Evolutionary conservation across 1,284 basidiomycete genomes (phyloP).

Genomic region (Ustilago hordei): DNA sequence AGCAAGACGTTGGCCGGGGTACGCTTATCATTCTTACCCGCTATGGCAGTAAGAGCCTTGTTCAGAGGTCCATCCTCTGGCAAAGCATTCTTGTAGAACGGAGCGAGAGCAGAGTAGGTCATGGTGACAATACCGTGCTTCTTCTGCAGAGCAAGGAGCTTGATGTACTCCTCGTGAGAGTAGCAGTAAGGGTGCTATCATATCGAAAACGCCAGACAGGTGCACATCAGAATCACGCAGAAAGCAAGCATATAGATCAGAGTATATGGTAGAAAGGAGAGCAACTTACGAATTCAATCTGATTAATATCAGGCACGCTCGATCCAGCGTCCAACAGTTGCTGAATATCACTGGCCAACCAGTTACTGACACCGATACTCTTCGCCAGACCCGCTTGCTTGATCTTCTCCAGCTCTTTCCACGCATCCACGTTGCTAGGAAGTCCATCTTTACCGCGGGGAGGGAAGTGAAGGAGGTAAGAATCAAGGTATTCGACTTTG

Average conservation of each 20-base stretch:
- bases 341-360: constrained; percentile 55
- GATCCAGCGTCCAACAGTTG: constrained; percentile 50
- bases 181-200: constrained; percentile 44
- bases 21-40: constrained; percentile 36
- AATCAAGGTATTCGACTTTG: constrained; percentile 43
- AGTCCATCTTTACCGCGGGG: constrained; percentile 54
- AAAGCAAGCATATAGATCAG: not conserved
- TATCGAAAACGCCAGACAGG: not conserved
- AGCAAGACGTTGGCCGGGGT: constrained; percentile 45
- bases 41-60: constrained; percentile 45
- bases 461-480: constrained; percentile 54
- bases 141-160: constrained; percentile 46
- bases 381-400: constrained; percentile 47
- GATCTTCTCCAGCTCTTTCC: constrained; percentile 56
- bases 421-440: constrained; percentile 55
- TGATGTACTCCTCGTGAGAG: constrained; percentile 42
- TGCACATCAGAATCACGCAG: too few relatives aligned
- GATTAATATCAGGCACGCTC: constrained; percentile 58
- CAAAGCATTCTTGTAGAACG: constrained; percentile 43
- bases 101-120: constrained; percentile 53
- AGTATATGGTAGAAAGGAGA: not conserved
- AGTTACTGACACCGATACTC: constrained; percentile 58
- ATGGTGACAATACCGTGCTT: constrained; percentile 53
- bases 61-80: constrained; percentile 36
- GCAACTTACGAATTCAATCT: constrained; percentile 56